Evolutionary conservation across 768 basidiomycete species (phyloP), one percentile per base, ranked within the genome.

Genomic region (Boletus subparvulus): DNA sequence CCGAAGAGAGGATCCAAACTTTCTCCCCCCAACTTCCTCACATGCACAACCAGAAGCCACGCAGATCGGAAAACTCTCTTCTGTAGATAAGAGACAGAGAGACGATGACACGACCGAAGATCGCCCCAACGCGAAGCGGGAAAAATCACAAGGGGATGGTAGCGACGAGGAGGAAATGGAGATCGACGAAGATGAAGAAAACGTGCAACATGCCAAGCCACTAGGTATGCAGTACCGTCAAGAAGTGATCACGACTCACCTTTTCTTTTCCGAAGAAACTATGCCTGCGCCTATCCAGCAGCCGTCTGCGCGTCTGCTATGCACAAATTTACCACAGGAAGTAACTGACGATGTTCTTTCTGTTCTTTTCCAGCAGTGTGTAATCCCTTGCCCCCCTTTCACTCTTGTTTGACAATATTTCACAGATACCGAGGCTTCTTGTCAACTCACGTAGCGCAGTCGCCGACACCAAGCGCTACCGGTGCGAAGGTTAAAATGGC

Each of bases 291-390:
- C 78, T 45, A 75, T 75, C 41, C 82, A 83, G 52, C 80, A 80
- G 49, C 83, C 82, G 52, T 83, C 85, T 33, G 74, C 82, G 45
- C 79, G 85, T 44, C 73, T 94, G 52, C 74, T 88, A 52, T 92
- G 90, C 73, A 86, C 90, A 53, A 95, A 95, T 72, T 77, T 98
- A 21, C 94, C 94, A 0, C 85, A 89, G 69, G 94, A 97, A 71
- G 92, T 94, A 46, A 92, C 89, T 30, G 86, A 92, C 62, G 87
- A 89, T 58, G 88, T 94, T 32, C 80, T 98, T 28, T 83, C 86
- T 4, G 90, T 94, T 17, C 75, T 97, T 17, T 96, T 96, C 78
- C 90, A 94, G 73, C 92, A 94, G 94, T 95, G 66, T 55, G 94
- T 84, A 3, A 43, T 60, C 24, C 37, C 60, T 21, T 52, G 17